phyloP scores from a whole-genome alignment of 1,284 basidiomycete genomes.

The Acaromyces ingoldii region DNA sequence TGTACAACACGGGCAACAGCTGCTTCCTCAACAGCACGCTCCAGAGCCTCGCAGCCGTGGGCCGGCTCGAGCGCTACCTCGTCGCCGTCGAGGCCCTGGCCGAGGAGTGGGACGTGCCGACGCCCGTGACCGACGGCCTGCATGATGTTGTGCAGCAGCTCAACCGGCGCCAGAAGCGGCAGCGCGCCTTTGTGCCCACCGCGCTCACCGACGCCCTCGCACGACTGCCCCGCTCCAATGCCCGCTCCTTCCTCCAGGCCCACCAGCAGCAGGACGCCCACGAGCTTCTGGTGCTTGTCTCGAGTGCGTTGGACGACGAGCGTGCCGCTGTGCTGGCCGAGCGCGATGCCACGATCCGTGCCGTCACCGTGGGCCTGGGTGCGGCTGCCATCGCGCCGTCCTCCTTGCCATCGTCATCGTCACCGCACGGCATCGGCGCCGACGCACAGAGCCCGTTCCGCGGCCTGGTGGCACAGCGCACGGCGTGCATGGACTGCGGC shows the following conservation, averaged over 20 bases:
- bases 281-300: constrained; percentile 45
- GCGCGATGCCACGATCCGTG: background rate
- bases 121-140: constrained; percentile 44
- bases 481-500: constrained; percentile 42
- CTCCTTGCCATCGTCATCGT: background rate
- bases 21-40: constrained; percentile 50
- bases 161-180: constrained; percentile 15
- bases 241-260: constrained; percentile 38
- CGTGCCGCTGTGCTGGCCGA: constrained; percentile 21
- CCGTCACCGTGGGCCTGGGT: background rate
- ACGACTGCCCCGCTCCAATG: constrained; percentile 22
- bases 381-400: background rate
- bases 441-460: constrained; percentile 13
- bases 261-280: constrained; percentile 51
- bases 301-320: constrained; percentile 40
- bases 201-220: constrained; percentile 31
- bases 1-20: constrained; percentile 45
- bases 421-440: no score
- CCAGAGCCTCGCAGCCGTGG: constrained; percentile 36
- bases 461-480: constrained; percentile 35
- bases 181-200: constrained; percentile 22
- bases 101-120: constrained; percentile 36
- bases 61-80: constrained; percentile 22
- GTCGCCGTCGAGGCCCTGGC: constrained; percentile 23
- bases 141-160: constrained; percentile 31